Conservation (phyloP, 768 basidiomycete genomes). For the Porphyrellus cyaneotinctus region DNA sequence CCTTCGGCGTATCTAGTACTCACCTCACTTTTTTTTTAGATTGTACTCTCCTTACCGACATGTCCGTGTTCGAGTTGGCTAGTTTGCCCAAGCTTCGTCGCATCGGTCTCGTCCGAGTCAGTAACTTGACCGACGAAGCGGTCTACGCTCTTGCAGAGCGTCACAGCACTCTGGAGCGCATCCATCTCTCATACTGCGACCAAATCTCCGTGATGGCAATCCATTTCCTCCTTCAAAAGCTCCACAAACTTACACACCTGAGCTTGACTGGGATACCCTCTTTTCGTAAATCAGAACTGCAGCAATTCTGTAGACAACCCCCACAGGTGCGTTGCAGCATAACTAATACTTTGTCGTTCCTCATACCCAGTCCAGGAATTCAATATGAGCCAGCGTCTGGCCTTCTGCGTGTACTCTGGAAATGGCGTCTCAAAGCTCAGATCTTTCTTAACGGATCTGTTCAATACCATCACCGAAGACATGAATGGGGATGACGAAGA, state of each 20-base stretch:
- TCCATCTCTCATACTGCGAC: constrained; percentile 96
- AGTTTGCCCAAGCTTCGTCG: constrained; percentile 85
- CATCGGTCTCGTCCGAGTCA: constrained; percentile 91
- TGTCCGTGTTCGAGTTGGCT: constrained; percentile 90
- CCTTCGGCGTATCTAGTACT: neutral
- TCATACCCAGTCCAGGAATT: constrained; percentile 61
- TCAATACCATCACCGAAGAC: constrained; percentile 68
- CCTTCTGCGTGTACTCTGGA: constrained; percentile 97
- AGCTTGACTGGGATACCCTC: constrained; percentile 96
- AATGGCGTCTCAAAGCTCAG: constrained; percentile 83
- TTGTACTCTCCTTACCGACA: constrained; percentile 83
- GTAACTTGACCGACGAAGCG: constrained; percentile 90
- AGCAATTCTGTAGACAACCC: constrained; percentile 84
- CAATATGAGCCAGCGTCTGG: constrained; percentile 78
- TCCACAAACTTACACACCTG: constrained; percentile 90
- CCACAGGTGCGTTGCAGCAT: constrained; percentile 60
- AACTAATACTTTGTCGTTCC: neutral
- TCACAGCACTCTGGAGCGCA: constrained; percentile 84
- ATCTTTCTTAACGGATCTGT: constrained; percentile 69
- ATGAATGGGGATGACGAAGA: constrained; percentile 63
- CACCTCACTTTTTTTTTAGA: constrained; percentile 42
- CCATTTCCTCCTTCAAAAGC: constrained; percentile 81
- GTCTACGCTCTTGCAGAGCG: constrained; percentile 85
- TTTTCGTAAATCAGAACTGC: constrained; percentile 80
- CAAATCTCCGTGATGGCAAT: constrained; percentile 90